phyloP scores from a whole-genome alignment of 2,329 filamentous ascomycete species.

The Cordyceps javanica region DNA sequence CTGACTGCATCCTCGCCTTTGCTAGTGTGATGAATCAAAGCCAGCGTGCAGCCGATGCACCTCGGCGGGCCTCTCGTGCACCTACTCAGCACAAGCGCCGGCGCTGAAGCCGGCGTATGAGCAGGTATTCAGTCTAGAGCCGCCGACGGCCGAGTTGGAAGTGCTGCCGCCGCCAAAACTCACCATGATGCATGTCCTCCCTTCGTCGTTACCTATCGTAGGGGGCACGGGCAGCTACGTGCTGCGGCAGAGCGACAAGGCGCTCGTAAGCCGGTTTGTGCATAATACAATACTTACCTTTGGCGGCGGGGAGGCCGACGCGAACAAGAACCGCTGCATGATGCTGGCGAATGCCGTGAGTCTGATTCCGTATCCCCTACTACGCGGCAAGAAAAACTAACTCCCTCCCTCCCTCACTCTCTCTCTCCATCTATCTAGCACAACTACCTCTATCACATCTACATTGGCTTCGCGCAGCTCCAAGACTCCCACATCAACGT shows the following conservation, averaged over 20 bases:
- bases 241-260: not conserved
- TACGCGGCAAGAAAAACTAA: not conserved
- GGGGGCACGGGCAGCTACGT: not conserved
- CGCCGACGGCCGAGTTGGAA: no score
- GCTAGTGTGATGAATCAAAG: slow-evolving; percentile 2
- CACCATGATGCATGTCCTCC: not conserved
- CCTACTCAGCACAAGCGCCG: not conserved
- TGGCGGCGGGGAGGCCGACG: not conserved
- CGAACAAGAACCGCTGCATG: not conserved
- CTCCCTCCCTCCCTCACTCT: not conserved
- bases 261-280: slow-evolving; percentile 5
- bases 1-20: not conserved
- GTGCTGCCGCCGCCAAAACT: not conserved
- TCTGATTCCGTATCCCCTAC: not conserved
- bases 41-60: slow-evolving; percentile 2
- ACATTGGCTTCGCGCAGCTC: slow-evolving; percentile 6
- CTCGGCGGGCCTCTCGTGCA: not conserved
- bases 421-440: not conserved
- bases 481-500: not conserved
- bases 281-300: slow-evolving; percentile 1
- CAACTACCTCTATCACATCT: slow-evolving; percentile 6
- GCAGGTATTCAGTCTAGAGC: not conserved
- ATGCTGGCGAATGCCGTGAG: not conserved
- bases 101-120: slow-evolving; percentile 1
- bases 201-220: not conserved